These are phyloP conservation scores for Luffa acutangula DNA, from an alignment of 306 rosid genomes.

Conservation along the genomic window DNA sequence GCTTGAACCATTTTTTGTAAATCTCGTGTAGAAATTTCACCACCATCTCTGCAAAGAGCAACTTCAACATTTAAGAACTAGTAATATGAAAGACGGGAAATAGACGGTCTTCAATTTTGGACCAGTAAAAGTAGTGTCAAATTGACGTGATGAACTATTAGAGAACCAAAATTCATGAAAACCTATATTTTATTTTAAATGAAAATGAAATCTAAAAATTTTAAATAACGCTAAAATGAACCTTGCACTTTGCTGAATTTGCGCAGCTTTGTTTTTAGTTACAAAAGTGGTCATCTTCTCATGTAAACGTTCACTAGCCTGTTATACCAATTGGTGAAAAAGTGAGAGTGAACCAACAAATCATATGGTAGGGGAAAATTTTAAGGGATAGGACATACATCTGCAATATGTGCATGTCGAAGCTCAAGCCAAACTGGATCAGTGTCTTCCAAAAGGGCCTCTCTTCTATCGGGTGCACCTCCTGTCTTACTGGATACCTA, in stretches of 20 bases:
- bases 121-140: neutral
- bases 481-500: slow-evolving; percentile 83
- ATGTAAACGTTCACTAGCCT: slow-evolving; percentile 88
- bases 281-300: slow-evolving; percentile 69
- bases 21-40: slow-evolving; percentile 79
- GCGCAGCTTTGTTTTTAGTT: slow-evolving; percentile 88
- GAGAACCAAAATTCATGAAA: neutral
- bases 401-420: slow-evolving; percentile 89
- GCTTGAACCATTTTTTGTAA: slow-evolving; percentile 98
- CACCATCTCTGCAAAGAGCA: slow-evolving; percentile 55
- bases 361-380: slow-evolving; percentile 1
- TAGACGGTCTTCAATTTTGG: neutral
- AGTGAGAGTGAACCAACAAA: slow-evolving; percentile 10
- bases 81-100: slow-evolving; percentile 1
- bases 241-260: slow-evolving; percentile 82
- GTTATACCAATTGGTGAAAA: slow-evolving; percentile 24
- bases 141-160: neutral
- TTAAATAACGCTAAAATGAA: slow-evolving; percentile 20
- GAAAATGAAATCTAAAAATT: slow-evolving; percentile 12
- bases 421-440: slow-evolving; percentile 92
- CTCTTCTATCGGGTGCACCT: slow-evolving; percentile 62
- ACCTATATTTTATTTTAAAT: slow-evolving; percentile 3
- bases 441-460: slow-evolving; percentile 62
- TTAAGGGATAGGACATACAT: slow-evolving; percentile 37
- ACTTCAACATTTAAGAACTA: slow-evolving; percentile 10